phyloP scores from a whole-genome alignment of 495 filamentous ascomycete genomes.

The Lophiotrema nucula region DNA sequence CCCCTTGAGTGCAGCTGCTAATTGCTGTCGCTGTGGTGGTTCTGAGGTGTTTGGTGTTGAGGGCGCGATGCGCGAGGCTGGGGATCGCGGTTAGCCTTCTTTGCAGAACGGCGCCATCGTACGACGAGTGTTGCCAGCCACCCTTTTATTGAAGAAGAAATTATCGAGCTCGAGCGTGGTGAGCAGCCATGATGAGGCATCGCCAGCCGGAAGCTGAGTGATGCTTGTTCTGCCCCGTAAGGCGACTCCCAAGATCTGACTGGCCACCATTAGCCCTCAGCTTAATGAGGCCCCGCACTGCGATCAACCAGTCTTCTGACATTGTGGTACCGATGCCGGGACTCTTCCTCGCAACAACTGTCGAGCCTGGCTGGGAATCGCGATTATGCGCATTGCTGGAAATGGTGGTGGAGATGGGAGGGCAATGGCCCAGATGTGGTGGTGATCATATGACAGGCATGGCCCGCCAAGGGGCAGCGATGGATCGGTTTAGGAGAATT shows the following conservation, averaged over 20 bases:
- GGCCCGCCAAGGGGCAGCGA: not conserved
- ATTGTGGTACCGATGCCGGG: not conserved
- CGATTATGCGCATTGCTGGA: not conserved
- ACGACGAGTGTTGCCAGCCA: conserved; percentile 12
- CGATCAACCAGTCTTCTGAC: conserved; percentile 6
- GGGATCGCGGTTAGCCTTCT: not conserved
- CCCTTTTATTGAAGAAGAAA: conserved; percentile 6
- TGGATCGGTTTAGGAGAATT: conserved; percentile 1
- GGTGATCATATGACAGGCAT: not conserved
- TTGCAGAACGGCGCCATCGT: not conserved
- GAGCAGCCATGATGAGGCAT: not conserved
- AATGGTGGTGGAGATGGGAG: not conserved
- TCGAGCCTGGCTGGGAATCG: too few species aligned
- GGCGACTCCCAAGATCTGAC: conserved; percentile 27
- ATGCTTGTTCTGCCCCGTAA: conserved; percentile 21
- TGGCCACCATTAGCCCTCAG: conserved; percentile 27
- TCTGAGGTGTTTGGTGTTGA: not conserved
- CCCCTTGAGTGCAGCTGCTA: not conserved
- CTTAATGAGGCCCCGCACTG: conserved; percentile 27
- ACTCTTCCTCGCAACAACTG: too few species aligned
- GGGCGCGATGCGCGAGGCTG: not conserved
- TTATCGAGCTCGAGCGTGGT: not conserved
- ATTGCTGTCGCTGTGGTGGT: not conserved
- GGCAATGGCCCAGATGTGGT: not conserved
- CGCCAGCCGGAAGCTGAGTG: conserved; percentile 17